These are phyloP conservation scores for Striga asiatica DNA, from an alignment of 257 asterid species.

Conservation along the genomic window DNA sequence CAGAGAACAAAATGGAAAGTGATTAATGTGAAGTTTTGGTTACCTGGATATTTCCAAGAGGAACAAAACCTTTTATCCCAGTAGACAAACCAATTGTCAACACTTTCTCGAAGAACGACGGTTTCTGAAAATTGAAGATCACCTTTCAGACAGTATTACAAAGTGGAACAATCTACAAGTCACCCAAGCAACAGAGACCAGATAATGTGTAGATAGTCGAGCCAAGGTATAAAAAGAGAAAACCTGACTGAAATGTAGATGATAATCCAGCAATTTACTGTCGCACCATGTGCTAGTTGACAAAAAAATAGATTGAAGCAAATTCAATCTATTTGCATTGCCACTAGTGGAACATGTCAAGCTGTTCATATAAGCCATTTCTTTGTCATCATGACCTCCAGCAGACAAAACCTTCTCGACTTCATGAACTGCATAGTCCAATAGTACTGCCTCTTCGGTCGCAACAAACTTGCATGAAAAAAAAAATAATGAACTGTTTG, in stretches of 20 bases:
- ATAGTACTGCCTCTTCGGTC: conserved; percentile 50
- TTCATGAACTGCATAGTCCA: conserved; percentile 57
- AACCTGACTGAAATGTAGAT: conserved; percentile 76
- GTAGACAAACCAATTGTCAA: conserved; percentile 47
- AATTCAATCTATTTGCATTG: conserved; percentile 37
- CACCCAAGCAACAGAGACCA: conserved; percentile 17
- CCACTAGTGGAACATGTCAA: conserved; percentile 40
- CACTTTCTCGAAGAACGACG: conserved; percentile 57
- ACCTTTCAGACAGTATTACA: conserved; percentile 22
- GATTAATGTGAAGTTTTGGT: conserved; percentile 11
- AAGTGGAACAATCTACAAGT: background rate
- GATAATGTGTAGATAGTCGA: conserved; percentile 7
- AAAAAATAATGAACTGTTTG: conserved; percentile 21
- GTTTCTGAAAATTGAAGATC: conserved; percentile 45
- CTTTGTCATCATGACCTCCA: conserved; percentile 42
- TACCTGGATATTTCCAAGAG: conserved; percentile 50
- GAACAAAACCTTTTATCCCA: conserved; percentile 36
- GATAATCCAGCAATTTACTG: conserved; percentile 74
- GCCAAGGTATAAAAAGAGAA: conserved; percentile 16
- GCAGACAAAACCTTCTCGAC: conserved; percentile 44
- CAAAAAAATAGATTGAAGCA: conserved; percentile 51
- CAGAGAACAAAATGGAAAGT: conserved; percentile 1
- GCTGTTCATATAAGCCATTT: conserved; percentile 52
- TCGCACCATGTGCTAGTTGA: conserved; percentile 88
- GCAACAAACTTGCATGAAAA: conserved; percentile 60